Conservation (phyloP, 352 stramenopile genomes). For the Phytophthora kernoviae region DNA sequence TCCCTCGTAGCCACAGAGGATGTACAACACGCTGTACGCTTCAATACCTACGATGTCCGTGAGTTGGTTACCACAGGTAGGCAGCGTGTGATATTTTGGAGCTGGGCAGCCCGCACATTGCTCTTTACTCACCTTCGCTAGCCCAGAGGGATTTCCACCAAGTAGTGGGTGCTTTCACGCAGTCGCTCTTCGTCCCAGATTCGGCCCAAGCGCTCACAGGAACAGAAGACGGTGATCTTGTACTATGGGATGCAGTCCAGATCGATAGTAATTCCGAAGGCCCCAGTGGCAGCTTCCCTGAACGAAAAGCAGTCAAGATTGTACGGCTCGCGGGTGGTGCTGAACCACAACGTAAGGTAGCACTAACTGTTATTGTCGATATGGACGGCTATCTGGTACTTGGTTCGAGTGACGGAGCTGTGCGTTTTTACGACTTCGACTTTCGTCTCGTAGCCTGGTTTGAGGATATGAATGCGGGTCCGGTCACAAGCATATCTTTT, state of each 20-base stretch:
- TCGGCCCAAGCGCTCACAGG: conserved; percentile 85
- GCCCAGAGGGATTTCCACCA: conserved; percentile 84
- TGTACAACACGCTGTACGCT: conserved; percentile 80
- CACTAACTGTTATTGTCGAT: conserved; percentile 66
- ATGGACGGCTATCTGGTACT: conserved; percentile 92
- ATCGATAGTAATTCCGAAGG: conserved; percentile 24
- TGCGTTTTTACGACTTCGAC: conserved; percentile 94
- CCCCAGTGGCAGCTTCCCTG: conserved; percentile 41
- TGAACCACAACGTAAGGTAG: conserved; percentile 56
- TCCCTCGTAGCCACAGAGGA: conserved; percentile 77
- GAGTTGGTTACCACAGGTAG: conserved; percentile 90
- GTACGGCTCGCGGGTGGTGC: conserved; percentile 63
- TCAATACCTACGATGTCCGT: conserved; percentile 90
- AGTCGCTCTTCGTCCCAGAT: conserved; percentile 88
- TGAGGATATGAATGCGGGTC: conserved; percentile 92
- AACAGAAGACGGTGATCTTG: conserved; percentile 85
- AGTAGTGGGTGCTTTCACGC: conserved; percentile 81
- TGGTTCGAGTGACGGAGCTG: conserved; percentile 86
- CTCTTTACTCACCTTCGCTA: conserved; percentile 87
- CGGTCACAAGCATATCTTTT: conserved; percentile 91
- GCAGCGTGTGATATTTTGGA: conserved; percentile 91
- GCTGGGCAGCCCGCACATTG: conserved; percentile 80
- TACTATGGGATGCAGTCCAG: conserved; percentile 85
- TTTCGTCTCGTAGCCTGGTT: conserved; percentile 94
- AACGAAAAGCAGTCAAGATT: conserved; percentile 86